Conservation (phyloP, 176 grass and related monocot genomes). For the Carex kokanica region DNA sequence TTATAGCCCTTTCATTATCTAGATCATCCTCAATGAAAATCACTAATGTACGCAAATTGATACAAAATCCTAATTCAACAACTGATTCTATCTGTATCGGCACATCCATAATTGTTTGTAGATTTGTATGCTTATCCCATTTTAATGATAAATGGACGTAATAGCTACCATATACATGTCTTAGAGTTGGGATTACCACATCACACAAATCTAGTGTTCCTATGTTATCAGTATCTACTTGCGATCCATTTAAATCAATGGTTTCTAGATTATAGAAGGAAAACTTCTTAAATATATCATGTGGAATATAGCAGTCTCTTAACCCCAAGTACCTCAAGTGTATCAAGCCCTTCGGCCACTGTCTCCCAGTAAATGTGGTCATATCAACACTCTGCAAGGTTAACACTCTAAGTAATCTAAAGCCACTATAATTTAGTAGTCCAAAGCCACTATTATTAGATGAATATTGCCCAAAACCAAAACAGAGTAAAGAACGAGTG, state of each 20-base stretch:
- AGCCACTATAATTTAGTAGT: background rate
- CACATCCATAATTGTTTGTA: background rate
- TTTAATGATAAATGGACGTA: background rate
- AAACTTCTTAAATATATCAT: no score
- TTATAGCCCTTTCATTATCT: background rate
- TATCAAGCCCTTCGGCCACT: background rate
- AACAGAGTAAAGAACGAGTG: background rate
- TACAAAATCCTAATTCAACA: background rate
- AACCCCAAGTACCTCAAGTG: constrained; percentile 18
- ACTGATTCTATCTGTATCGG: background rate
- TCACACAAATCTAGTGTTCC: background rate
- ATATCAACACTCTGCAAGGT: background rate
- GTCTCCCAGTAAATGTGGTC: background rate
- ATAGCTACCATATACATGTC: background rate
- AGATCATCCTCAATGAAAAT: rapidly evolving
- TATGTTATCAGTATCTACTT: no score
- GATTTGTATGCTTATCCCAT: background rate
- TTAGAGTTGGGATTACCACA: background rate
- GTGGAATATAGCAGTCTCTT: background rate
- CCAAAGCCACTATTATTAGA: no score
- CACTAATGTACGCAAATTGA: background rate
- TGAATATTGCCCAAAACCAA: background rate
- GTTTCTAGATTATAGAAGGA: background rate
- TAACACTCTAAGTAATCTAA: background rate
- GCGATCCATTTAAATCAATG: background rate